Evolutionary conservation across 805 yeast genomes (phyloP), one percentile per base, ranked within the genome.

Genomic region (Zygotorulaspora florentina): DNA sequence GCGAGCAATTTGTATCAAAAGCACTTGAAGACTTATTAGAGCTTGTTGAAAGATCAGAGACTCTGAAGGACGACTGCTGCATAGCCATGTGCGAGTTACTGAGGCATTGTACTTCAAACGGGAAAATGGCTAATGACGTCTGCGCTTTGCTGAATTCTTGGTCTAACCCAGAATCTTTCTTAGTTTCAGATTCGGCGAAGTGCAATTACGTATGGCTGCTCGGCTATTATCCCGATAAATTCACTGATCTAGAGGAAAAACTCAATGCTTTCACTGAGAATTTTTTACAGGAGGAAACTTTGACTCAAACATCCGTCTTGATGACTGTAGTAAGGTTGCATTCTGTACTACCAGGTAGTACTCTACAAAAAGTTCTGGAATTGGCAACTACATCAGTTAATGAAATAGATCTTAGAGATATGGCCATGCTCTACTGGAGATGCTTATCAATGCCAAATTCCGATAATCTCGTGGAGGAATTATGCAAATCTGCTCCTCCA

Each of bases 361-460:
- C 74, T 20, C 69, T 85, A 52, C 90, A 85, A 57, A 70, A 69
- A 35, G 73, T 81, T 6, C 72, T 85, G 54, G 83, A 79, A 48
- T 62, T 74, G 48, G 80, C 87, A 8, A 84, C 89, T 3, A 77
- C 75, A 47, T 75, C 77, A 35, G 72, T 84, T 46, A 85, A 83
- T 49, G 83, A 83, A 57, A 79, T 87, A 2, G 95, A 85, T 59
- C 84, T 85, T 23, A 74, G 93, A 63, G 95, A 85, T 62, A 79
- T 83, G 69, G 89, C 91, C 0, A 85, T 76, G 62, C 70, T 85
- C 35, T 85, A 84, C 61, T 85, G 93, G 93, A 76, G 95, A 67
- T 72, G 86, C 39, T 67, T 85, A 41, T 83, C 89, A 1, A 47
- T 68, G 46, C 72, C 68, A 30, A 57, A 63, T 40, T 51, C 59